A percentile compares a stretch with the other conserved stretches of the same genome.
These are phyloP conservation scores for Debaryomycetaceae sp. DNA, from an alignment of 1,139 yeast genomes.

Conservation along the genomic window DNA sequence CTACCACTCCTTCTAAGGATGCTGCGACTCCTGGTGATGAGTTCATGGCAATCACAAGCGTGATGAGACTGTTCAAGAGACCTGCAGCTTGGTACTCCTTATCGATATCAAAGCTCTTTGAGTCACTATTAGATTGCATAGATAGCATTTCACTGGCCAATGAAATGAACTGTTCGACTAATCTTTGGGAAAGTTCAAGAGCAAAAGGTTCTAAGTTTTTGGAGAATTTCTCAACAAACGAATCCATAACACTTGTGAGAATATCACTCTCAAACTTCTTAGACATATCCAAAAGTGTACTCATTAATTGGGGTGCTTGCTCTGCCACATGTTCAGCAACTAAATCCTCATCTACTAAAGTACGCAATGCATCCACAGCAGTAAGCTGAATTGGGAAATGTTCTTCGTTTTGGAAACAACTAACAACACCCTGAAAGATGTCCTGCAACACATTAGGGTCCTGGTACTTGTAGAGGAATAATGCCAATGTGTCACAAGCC, in stretches of 20 bases:
- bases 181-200: constrained; percentile 43
- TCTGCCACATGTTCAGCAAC: constrained; percentile 46
- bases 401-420: constrained; percentile 39
- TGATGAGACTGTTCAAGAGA: constrained; percentile 46
- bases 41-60: constrained; percentile 52
- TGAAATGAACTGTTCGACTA: constrained; percentile 46
- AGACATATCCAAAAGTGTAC: constrained; percentile 48
- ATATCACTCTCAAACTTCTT: constrained; percentile 52
- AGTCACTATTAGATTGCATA: constrained; percentile 19
- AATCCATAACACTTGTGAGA: constrained; percentile 54
- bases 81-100: constrained; percentile 55
- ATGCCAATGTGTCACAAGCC: constrained; percentile 54
- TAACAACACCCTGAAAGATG: constrained; percentile 43
- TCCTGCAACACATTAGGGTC: constrained; percentile 41
- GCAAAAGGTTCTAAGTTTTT: constrained; percentile 56
- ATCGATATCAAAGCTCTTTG: constrained; percentile 30
- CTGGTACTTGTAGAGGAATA: constrained; percentile 37
- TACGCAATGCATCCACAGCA: constrained; percentile 52
- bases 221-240: constrained; percentile 53
- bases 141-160: constrained; percentile 45
- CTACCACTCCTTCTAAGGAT: constrained; percentile 37
- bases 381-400: constrained; percentile 52
- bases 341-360: constrained; percentile 45
- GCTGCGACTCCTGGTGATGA: constrained; percentile 44
- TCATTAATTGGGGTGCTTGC: constrained; percentile 53